Evolutionary conservation across 2,329 filamentous ascomycete species (phyloP).

Genomic region (Fusarium acutatum): DNA sequence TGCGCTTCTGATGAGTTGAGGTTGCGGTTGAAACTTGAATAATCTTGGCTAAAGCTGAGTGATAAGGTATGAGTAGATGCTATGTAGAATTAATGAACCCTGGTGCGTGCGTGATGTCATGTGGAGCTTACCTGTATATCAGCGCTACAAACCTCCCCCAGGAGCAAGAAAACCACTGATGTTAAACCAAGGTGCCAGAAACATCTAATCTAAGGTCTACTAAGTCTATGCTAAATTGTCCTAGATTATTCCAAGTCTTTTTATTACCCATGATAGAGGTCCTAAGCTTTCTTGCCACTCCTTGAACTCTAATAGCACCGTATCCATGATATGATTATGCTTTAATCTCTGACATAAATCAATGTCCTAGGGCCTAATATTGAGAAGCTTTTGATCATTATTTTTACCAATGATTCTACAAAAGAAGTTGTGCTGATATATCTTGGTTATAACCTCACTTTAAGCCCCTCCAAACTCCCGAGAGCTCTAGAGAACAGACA

Average conservation of each 20-base stretch:
- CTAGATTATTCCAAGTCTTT: background rate
- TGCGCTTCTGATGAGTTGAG: background rate
- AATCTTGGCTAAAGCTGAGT: conserved; percentile 3
- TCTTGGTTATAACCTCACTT: background rate
- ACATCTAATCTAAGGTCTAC: background rate
- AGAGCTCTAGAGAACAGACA: background rate
- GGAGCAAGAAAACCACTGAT: background rate
- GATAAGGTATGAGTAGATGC: background rate
- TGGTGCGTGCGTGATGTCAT: conserved; percentile 40
- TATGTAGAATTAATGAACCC: conserved; percentile 11
- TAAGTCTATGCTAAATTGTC: background rate
- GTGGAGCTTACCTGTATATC: conserved; percentile 21
- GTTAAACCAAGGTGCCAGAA: background rate
- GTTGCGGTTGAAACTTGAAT: background rate
- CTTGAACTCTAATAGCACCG: background rate
- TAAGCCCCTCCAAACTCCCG: background rate
- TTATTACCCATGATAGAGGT: background rate
- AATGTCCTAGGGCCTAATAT: too few relatives aligned
- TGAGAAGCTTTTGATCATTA: background rate
- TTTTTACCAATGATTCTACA: background rate
- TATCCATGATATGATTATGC: background rate
- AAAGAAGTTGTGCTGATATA: background rate
- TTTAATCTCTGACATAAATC: background rate
- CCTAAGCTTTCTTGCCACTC: background rate
- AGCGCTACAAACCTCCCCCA: background rate